These are phyloP conservation scores for Takakia lepidozioides DNA, from an alignment of 225 moss, liverwort and hornwort species.

Conservation along the genomic window DNA sequence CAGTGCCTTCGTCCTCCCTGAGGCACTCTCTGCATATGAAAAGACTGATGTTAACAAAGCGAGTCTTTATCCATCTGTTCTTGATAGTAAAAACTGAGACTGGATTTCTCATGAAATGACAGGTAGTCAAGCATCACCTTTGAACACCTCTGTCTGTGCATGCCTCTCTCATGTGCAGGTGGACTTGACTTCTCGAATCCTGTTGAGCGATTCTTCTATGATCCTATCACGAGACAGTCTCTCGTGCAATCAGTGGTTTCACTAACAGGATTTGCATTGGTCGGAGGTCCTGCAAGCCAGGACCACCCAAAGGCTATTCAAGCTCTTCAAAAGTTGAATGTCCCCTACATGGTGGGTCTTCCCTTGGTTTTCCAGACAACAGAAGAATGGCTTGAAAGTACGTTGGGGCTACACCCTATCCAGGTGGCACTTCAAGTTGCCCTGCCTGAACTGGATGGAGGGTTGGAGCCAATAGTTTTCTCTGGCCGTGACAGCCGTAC, in stretches of 20 bases:
- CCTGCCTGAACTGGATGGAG: conserved; percentile 94
- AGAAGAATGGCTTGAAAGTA: conserved; percentile 91
- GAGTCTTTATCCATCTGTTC: too few species aligned
- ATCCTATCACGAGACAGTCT: conserved; percentile 79
- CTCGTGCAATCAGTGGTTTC: conserved; percentile 93
- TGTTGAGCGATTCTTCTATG: conserved; percentile 91
- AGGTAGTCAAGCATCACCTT: too few species aligned
- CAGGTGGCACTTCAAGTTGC: conserved; percentile 98
- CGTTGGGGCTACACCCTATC: conserved; percentile 85
- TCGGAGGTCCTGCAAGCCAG: conserved; percentile 92
- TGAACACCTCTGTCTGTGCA: too few species aligned
- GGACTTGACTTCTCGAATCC: conserved; percentile 94
- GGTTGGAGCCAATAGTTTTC: conserved; percentile 94
- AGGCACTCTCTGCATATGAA: too few species aligned
- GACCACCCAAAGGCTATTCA: conserved; percentile 93
- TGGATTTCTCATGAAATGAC: too few species aligned
- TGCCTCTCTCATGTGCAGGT: conserved; percentile 21
- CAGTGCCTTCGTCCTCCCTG: too few species aligned
- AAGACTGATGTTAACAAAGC: too few species aligned
- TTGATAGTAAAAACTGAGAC: too few species aligned
- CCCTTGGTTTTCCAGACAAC: conserved; percentile 96
- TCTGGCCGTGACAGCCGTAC: conserved; percentile 95
- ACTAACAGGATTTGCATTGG: conserved; percentile 87
- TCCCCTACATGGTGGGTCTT: conserved; percentile 86
- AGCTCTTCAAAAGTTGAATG: conserved; percentile 70